Base-by-base conservation (phyloP, 768 basidiomycete genomes). In the Chiua virens region DNA sequence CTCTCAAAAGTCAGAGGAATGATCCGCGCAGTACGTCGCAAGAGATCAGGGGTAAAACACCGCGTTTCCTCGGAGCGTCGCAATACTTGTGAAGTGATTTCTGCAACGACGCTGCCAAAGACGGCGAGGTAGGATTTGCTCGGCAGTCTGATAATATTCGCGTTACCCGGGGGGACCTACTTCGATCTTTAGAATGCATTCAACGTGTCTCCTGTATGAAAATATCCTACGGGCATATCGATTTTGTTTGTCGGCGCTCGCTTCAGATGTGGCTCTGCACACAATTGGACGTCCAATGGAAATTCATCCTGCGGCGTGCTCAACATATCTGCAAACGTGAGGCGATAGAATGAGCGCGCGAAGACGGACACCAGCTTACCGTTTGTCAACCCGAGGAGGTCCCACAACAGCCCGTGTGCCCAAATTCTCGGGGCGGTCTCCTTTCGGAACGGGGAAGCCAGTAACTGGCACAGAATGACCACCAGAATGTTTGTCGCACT, bases 41-140 rank as follows among this genome's bases (percentile, higher is more conserved):
- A 57, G 38, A 82, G 57, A 57, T 86, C 81, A 15, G 65, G 60
- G 9, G 83, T 69, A 44, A 82, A 79, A 69, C 77, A 78, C 30
- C 76, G 74, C 13, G 72, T 75, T 38, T 73, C 71, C 13, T 79
- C 63, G 1, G 76, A 60, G 4, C 76, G 75, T 37, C 65, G 68
- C 41, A 85, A 50, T 2, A 75, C 63, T 44, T 69, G 72, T 27
- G 73, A 65, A 21, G 80, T 56, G 14, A 81, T 62, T 34, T 80
- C 74, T 18, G 79, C 60, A 21, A 81, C 60, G 30, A 78, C 66
- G 30, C 73, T 72, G 41, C 81, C 67, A 49, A 86, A 75, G 4
- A 74, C 63, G 5, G 78, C 69, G 8, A 83, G 58, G 42, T 77
- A 75, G 22, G 73, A 62, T 11, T 70, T 53, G 45, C 64, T 69